Percentiles rank a stretch among this genome's conserved stretches.
Conservation (phyloP, 805 yeast species). For the Tetrapisispora pingtungensis region DNA sequence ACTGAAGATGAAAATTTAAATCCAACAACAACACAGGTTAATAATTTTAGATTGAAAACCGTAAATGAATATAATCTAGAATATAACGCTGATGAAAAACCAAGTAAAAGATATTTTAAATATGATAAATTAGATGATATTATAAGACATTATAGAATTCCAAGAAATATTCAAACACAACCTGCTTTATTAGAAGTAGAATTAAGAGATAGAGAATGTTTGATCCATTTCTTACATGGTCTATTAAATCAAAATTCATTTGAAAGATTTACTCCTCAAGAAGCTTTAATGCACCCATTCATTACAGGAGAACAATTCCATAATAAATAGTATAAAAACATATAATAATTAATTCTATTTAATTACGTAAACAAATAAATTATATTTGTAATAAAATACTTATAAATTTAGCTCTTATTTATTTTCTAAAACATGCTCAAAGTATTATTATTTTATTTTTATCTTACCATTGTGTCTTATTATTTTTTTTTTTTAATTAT, state of each 20-base stretch:
- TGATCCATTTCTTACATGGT: constrained; percentile 71
- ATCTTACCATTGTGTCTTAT: no score
- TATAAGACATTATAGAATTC: constrained; percentile 62
- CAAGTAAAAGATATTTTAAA: constrained; percentile 77
- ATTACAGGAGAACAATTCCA: constrained; percentile 50
- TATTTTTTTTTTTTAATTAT: no score
- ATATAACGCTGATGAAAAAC: constrained; percentile 42
- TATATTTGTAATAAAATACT: no score
- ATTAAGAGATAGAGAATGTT: constrained; percentile 55
- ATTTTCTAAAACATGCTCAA: no score
- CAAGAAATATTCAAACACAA: constrained; percentile 39
- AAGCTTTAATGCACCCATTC: constrained; percentile 87
- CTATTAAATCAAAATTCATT: constrained; percentile 78
- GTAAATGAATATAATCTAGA: constrained; percentile 36
- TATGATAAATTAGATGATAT: constrained; percentile 59
- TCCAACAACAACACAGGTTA: constrained; percentile 13
- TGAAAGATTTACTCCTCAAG: constrained; percentile 95
- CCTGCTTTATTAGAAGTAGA: constrained; percentile 50
- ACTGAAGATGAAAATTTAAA: background rate
- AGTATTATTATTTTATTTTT: no score
- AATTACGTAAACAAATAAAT: background rate
- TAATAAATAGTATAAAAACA: constrained; percentile 37
- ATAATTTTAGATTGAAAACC: constrained; percentile 34
- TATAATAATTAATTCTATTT: background rate
- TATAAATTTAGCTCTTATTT: no score